Evolutionary conservation across 2,329 filamentous ascomycete species (phyloP), one percentile per base, ranked within the genome.

Genomic region (Mycocentrospora acerina): DNA sequence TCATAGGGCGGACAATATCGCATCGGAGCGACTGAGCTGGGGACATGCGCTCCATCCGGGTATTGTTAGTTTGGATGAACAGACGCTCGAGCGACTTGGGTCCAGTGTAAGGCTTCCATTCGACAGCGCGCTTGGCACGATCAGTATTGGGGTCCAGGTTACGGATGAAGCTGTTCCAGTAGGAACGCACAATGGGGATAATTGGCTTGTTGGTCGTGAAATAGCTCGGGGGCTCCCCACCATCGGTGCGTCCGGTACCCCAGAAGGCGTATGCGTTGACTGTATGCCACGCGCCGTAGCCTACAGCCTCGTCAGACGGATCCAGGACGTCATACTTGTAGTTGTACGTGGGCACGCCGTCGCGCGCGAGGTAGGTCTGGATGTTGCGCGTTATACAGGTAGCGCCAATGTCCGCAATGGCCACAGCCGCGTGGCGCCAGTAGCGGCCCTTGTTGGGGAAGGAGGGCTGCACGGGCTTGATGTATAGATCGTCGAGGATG

Each of bases 81-180:
- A 72, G 42, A 14, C 67, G 51, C 45, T 55, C 48, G 13, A 49
- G 53, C 7, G 35, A 16, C 2, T 44, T 24, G 13, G 44, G 50
- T 14, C 58, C 52, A 32, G 49, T 55, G 59, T 73, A 81, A 4
- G 62, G 59, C 44, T 69, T 62, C 82, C 81, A 85, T 37, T 64
- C 63, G 3, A 79, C 77, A 29, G 70, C 70, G 0, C 71, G 74
- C 0, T 46, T 25, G 29, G 64, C 46, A 7, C 78, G 72, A 37
- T 73, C 65, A 12, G 53, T 70, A 57, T 90, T 90, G 0, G 86
- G 86, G 60, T 90, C 72, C 25, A 81, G 74, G 0, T 72, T 73
- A 17, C 78, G 69, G 44, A 90, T 81, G 58, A 90, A 90, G 48
- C 81, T 86, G 2, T 81, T 79, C 84, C 85, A 90, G 63, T 89